Evolutionary conservation across 1,284 basidiomycete genomes (phyloP), one percentile per base, ranked within the genome.

Genomic region (Meira miltonrushii): DNA sequence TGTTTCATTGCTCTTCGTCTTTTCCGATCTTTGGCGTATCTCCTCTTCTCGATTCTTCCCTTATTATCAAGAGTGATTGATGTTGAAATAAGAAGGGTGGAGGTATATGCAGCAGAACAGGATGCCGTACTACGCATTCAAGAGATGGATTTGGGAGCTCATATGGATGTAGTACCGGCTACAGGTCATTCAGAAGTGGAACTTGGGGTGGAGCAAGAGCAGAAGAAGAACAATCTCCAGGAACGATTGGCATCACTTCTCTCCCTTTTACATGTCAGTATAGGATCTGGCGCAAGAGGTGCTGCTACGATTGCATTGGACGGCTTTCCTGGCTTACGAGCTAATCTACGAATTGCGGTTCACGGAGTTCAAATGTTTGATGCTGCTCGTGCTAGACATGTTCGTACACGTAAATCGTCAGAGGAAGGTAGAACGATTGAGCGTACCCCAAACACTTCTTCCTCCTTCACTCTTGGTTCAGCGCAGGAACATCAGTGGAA

Each of bases 61-160:
- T 55, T 65, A 2, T 59, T 74, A 28, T 69, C 65, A 13, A 68
- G 68, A 1, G 51, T 77, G 33, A 54, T 77, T 43, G 73, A 70
- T 9, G 49, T 77, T 55, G 66, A 75, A 28, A 54, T 77, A 10
- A 65, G 66, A 33, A 60, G 68, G 17, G 55, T 70, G 44, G 66
- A 68, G 44, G 44, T 75, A 21, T 65, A 63, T 39, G 38, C 69
- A 4, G 54, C 67, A 19, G 71, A 71, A 39, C 62, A 61, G 2
- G 69, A 69, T 38, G 48, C 68, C 3, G 67, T 66, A 1, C 46
- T 58, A 5, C 65, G 63, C 10, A 64, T 73, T 39, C 61, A 61
- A n/a, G 40, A 62, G 38, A 58, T 67, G 15, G 67, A 66, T n/a
- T 47, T 64, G 28, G 28, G 28, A 4, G 28, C 28, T 4, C 28